A percentile compares a stretch with the other conserved stretches of the same genome.
Conservation (phyloP, 1,284 basidiomycete genomes). For the Veloporphyrellus conicus region DNA sequence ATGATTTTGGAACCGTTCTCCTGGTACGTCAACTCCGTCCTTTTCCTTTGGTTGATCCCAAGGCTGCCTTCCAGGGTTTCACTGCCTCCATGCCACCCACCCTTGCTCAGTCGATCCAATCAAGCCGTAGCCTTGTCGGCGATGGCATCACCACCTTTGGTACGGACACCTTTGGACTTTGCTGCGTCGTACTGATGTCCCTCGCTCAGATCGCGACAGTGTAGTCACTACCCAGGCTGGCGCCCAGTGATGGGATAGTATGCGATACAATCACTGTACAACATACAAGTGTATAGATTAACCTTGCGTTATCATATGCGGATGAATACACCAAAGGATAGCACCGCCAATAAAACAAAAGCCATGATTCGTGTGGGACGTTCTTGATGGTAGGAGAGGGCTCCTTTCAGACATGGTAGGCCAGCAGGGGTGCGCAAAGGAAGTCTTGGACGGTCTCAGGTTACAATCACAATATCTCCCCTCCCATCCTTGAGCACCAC, state of each 20-base stretch:
- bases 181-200: slow-evolving; percentile 3
- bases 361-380: neutral
- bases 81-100: slow-evolving; percentile 11
- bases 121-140: neutral
- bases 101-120: neutral
- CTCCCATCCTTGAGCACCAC: slow-evolving; percentile 85
- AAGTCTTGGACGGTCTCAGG: slow-evolving; percentile 40
- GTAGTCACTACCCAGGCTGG: slow-evolving; percentile 1
- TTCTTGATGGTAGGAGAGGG: neutral
- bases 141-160: slow-evolving; percentile 16
- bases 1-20: slow-evolving; percentile 8
- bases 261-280: neutral
- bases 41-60: neutral
- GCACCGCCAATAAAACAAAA: neutral
- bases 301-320: neutral
- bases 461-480: slow-evolving; percentile 85
- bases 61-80: slow-evolving; percentile 12
- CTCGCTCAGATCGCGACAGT: slow-evolving; percentile 13
- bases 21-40: slow-evolving; percentile 1
- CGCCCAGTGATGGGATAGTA: neutral
- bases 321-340: neutral
- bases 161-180: neutral
- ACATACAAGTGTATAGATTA: neutral
- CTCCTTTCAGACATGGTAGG: too few species aligned
- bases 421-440: neutral